These are phyloP conservation scores for Candida ortonii DNA, from an alignment of 805 yeast genomes.

Conservation along the genomic window DNA sequence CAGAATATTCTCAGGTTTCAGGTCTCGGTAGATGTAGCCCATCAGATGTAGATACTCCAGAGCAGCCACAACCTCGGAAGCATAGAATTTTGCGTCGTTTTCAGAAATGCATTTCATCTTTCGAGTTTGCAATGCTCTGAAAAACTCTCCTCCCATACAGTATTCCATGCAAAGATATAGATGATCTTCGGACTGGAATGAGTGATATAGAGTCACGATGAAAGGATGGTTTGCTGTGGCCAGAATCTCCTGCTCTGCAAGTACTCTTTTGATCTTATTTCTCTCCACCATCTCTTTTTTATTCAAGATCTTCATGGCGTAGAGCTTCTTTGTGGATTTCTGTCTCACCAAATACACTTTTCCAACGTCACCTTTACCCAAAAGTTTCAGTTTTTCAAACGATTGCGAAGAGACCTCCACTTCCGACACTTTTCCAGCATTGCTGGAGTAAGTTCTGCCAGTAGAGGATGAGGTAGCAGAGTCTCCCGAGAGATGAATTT, in stretches of 20 bases:
- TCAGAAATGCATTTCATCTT: slow-evolving; percentile 82
- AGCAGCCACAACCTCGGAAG: slow-evolving; percentile 96
- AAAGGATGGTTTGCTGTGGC: slow-evolving; percentile 97
- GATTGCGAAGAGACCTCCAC: slow-evolving; percentile 84
- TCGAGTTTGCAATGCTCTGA: slow-evolving; percentile 91
- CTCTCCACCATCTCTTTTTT: slow-evolving; percentile 94
- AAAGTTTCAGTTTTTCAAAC: slow-evolving; percentile 82
- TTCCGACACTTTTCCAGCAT: slow-evolving; percentile 68
- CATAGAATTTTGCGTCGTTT: slow-evolving; percentile 87
- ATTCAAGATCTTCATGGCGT: slow-evolving; percentile 88
- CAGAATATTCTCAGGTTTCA: slow-evolving; percentile 93
- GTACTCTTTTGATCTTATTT: slow-evolving; percentile 88
- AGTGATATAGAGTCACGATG: slow-evolving; percentile 92
- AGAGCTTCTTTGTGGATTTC: slow-evolving; percentile 66
- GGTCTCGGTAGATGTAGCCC: slow-evolving; percentile 96
- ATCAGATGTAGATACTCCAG: slow-evolving; percentile 90
- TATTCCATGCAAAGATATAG: slow-evolving; percentile 96
- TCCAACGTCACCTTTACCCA: slow-evolving; percentile 98
- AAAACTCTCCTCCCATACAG: slow-evolving; percentile 99
- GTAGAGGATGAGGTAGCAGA: slow-evolving; percentile 37
- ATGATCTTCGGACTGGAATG: slow-evolving; percentile 91
- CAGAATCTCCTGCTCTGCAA: slow-evolving; percentile 94
- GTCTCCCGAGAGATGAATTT: slow-evolving; percentile 30
- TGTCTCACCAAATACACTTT: slow-evolving; percentile 91
- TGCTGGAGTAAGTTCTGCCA: slow-evolving; percentile 64